Conservation (phyloP, 208 protist species). For the Angomonas deanei region DNA sequence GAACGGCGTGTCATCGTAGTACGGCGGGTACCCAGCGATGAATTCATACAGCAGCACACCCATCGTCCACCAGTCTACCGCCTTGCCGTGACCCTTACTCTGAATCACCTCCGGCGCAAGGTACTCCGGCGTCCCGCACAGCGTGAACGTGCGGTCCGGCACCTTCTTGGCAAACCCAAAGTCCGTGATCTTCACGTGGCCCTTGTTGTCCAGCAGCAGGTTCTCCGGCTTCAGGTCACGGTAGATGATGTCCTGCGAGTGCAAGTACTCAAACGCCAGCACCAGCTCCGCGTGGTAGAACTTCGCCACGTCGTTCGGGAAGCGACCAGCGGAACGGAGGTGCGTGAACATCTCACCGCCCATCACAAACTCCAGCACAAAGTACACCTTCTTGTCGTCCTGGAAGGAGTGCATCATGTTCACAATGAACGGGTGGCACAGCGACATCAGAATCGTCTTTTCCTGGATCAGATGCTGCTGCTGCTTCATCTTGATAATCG, state of each 20-base stretch:
- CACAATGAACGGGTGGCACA: conserved; percentile 93
- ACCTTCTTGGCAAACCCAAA: conserved; percentile 87
- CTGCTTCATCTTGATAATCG: conserved; percentile 87
- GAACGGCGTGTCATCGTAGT: conserved; percentile 89
- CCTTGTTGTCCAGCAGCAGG: conserved; percentile 42
- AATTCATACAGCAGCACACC: conserved; percentile 95
- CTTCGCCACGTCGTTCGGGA: conserved; percentile 82
- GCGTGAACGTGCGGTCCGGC: conserved; percentile 73
- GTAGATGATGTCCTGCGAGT: conserved; percentile 87
- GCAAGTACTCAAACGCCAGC: conserved; percentile 89
- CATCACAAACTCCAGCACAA: conserved; percentile 92
- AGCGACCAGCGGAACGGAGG: conserved; percentile 73
- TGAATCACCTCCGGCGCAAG: conserved; percentile 92
- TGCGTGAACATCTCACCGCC: conserved; percentile 90
- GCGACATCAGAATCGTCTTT: conserved; percentile 83
- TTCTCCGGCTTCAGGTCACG: conserved; percentile 85
- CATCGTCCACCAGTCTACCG: conserved; percentile 97
- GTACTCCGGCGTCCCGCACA: conserved; percentile 88
- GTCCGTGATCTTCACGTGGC: conserved; percentile 85
- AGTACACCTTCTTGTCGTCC: conserved; percentile 88
- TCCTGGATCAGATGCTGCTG: conserved; percentile 87
- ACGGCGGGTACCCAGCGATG: conserved; percentile 89
- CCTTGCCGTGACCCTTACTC: conserved; percentile 91
- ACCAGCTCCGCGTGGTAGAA: conserved; percentile 93
- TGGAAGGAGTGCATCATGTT: conserved; percentile 93